Base-by-base conservation (phyloP, 371 early-diverging fungal genomes). In the Phascolomyces articulosus region DNA sequence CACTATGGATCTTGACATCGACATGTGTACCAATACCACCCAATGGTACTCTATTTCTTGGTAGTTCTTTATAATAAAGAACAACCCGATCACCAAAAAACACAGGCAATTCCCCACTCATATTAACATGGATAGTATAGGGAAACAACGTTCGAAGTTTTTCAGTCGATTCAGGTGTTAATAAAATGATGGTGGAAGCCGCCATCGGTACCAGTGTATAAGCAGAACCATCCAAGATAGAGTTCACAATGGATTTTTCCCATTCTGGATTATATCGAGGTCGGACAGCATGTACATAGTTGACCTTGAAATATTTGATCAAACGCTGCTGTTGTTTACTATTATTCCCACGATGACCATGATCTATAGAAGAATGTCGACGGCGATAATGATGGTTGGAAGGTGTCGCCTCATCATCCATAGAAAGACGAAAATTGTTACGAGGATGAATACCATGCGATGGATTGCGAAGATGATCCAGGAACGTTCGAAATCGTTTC, bases 211-310 rank as follows among this genome's bases (percentile, higher is more conserved):
- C 55, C 27, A 62, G 51, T 18, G 41, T 51, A 54, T 47, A 60
- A 27, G 31, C 84, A 58, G 85, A 77, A 24, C 77, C 70, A 2
- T 63, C 26, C 3, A 88, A 56, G 40, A 87, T 78, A n/a, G 56
- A 38, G n/a, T 60, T 18, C 20, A 88, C 74, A 2, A 83, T 72
- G 20, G 44, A 40, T 18, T 66, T 66, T 62, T 89, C 88, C 73
- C 76, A 79, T 10, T 66, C 65, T 23, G 79, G 79, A 53, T 77
- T 76, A 72, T 85, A 86, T 20, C 64, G 68, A 0, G 82, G 82
- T 16, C 79, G 68, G 34, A 80, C 64, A 0, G 78, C 79, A 1
- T 59, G 67, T 16, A 87, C 83, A 51, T 74, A 68, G 54, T 70
- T 49, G 18, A 86, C 80, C 23, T 65, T 28, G 15, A 72, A 80